Base-by-base conservation (phyloP, 23 red algal genomes). In the Chondrus crispus region DNA sequence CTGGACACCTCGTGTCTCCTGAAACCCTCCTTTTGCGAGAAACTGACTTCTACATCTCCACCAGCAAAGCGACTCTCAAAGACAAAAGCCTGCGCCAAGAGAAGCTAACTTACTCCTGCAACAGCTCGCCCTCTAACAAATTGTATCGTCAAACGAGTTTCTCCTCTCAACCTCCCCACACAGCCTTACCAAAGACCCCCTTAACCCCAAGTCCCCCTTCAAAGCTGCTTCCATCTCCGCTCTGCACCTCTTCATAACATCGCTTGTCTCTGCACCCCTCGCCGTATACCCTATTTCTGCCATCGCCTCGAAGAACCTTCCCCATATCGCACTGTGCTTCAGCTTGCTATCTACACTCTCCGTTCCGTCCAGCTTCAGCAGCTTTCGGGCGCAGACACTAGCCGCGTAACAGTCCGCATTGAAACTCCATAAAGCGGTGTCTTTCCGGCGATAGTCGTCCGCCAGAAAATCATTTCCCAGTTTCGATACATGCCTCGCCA, bases 321-420 rank as follows among this genome's bases (percentile, higher is more conserved):
- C 73, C 87, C 87, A 90, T 10, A 90, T 32, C 2, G 14, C 62
- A 63, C 39, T 40, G 18, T 86, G 82, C 33, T 69, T 86, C 82
- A 86, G 60, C 11, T 55, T 5, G 8, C 44, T 55, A 28, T 46
- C 64, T 18, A 44, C 48, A 30, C 51, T 43, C 37, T 80, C 69
- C 7, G 29, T 11, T 10, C 62, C 13, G 2, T 28, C 33, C 19
- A 90, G 44, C 48, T 72, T 72, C 2, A 90, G 74, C 87, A 90
- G 62, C 35, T 79, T 90, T 64, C 71, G 49, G 18, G 74, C 71
- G 72, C 87, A 90, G 49, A 80, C 73, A 2, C 71, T 73, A 40
- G 74, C 87, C 28, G 71, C 69, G 30, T 66, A 68, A 44, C 89
- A 92, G 46, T 92, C 89, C 55, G 62, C 66, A 82, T 84, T 84